Percentiles rank a stretch among this genome's conserved stretches.
These are phyloP conservation scores for Elsinoe fawcettii DNA, from an alignment of 2,329 filamentous ascomycete species.

Conservation along the genomic window DNA sequence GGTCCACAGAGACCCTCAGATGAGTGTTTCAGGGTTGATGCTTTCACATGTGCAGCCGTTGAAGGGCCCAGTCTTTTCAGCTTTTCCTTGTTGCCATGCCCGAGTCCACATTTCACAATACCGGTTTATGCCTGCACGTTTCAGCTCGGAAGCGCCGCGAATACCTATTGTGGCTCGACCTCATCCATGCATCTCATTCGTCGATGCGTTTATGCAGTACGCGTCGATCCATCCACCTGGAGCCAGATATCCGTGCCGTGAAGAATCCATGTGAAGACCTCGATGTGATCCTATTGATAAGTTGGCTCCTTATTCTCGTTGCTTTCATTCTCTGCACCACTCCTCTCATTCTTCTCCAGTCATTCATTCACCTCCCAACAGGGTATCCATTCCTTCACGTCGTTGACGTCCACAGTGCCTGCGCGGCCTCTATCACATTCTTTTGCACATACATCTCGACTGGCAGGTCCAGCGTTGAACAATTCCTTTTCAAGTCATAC, in stretches of 20 bases:
- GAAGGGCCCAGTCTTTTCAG: too few species aligned
- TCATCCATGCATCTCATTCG: neutral
- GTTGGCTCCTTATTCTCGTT: neutral
- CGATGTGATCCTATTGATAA: neutral
- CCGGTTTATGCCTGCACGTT: too few species aligned
- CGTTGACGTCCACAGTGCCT: conserved; percentile 3
- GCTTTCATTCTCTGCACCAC: neutral
- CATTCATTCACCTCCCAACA: neutral
- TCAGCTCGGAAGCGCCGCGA: too few species aligned
- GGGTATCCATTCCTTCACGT: neutral
- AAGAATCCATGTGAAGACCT: neutral
- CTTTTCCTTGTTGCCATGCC: too few species aligned
- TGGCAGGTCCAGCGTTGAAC: conserved; percentile 3
- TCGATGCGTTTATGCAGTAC: neutral
- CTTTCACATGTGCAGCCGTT: too few species aligned
- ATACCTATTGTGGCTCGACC: neutral
- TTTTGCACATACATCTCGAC: neutral
- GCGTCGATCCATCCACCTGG: conserved; percentile 1
- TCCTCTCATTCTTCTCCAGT: neutral
- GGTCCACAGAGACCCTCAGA: too few species aligned
- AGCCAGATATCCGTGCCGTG: neutral
- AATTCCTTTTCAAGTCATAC: neutral
- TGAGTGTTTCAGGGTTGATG: too few species aligned
- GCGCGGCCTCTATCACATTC: neutral
- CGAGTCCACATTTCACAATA: too few species aligned